Base-by-base conservation (phyloP, 495 filamentous ascomycete species). In the Chaetomium tenue region DNA sequence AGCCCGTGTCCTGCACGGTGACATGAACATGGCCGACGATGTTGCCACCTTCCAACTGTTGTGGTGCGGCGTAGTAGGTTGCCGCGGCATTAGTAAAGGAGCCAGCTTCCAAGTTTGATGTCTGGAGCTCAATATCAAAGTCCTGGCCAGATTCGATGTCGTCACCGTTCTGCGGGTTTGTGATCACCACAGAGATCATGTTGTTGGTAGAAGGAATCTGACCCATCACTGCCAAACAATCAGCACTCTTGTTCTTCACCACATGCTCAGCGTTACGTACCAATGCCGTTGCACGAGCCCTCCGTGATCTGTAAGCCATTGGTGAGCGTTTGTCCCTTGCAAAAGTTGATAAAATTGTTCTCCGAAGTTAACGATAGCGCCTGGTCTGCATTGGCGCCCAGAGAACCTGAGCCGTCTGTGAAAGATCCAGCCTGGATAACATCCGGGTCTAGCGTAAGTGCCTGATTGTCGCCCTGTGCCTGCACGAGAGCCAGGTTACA, bases 1-100 rank as follows among this genome's bases (percentile, higher is more conserved):
- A 62, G 7, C 78, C 78, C 20, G 86, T 63, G 58, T 81, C 72
- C 64, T 88, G 86, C 20, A 87, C 75, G 11, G 85, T 87, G 40
- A 88, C 78, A 70, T 87, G 85, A 30, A 82, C 82, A 68, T 88
- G 86, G 7, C 86, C 86, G 62, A 86, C 73, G 44, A 87, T 70
- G 5, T 74, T 71, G 13, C 71, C 71, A 42, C 65, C 23, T 76
- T 74, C 60, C 13, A 88, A 74, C 4, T 66, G 60, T 68, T 88
- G 86, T 22, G 86, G 86, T 12, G 83, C 81, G 37, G 80, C 66
- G 64, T 87, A 88, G 68, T 87, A 88, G 37, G 82, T 82, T 1
- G 77, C 71, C n/a, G 69, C 70, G 37, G 81, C 75, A 66, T 87
- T 82, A 51, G 82, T 82, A 66, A 88, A 87, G 39, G 80, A 77